Evolutionary conservation across 2,329 filamentous ascomycete species (phyloP), one percentile per base, ranked within the genome.

Genomic region (Pseudocercospora macadamiae): DNA sequence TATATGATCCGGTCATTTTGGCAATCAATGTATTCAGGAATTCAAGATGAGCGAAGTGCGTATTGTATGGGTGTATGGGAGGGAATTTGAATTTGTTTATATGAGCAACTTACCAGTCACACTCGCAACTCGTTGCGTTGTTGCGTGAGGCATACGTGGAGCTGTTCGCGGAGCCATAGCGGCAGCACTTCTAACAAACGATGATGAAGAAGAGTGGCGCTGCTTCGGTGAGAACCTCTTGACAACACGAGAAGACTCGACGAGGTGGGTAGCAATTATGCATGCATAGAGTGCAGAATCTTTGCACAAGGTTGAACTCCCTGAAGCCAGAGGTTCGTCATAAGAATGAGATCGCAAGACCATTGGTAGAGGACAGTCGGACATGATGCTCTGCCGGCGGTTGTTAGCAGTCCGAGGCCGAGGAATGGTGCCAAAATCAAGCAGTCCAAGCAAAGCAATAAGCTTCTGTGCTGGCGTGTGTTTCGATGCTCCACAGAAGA

Each of bases 321-420:
- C 51, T 54, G 51, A 37, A 30, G 12, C 3, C 23, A 30, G 16
- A 12, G 18, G 10, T 8, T 48, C 55, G 55, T 57, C 55, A 53
- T 48, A 42, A 32, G 34, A 25, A 14, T 44, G 26, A 49, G 28
- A 16, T 19, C 16, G 8, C 47, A 10, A 26, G 8, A 28, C 12
- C 6, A 19, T 14, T 49, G 47, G 47, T 18, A 21, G 8, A 19
- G n/a, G 28, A 32, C 19, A n/a, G 9, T 36, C 21, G 32, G 10
- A 28, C 8, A 39, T 30, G 14, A 14, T 49, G 14, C 32, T 21
- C 18, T 26, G 21, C n/a, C 34, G 37, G 28, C 16, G 10, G 26
- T 57, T 34, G 47, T 25, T 57, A n/a, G 26, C 39, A 39, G 23
- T 57, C 48, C 48, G 48, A 52, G 49, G 26, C 37, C 55, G 55